Evolutionary conservation across 192 early-diverging fungal species (phyloP).

Genomic region (Podila clonocystis): DNA sequence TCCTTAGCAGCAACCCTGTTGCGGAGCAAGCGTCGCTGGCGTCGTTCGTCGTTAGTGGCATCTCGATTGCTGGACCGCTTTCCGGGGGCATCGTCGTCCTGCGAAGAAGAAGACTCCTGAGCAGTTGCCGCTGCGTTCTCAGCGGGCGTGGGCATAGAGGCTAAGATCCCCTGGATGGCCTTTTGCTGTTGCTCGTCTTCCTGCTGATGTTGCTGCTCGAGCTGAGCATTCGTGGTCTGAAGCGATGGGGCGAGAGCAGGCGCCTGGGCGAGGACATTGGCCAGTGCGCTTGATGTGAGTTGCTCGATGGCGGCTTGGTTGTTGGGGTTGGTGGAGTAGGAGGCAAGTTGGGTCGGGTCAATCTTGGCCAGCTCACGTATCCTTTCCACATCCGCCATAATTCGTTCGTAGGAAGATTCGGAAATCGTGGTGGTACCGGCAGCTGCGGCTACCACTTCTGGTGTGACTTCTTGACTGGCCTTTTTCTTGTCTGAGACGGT

Average conservation of each 20-base stretch:
- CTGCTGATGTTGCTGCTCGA: conserved; percentile 19
- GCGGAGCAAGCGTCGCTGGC: conserved; percentile 77
- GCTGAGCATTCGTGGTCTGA: conserved; percentile 22
- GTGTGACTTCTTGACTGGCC: conserved; percentile 11
- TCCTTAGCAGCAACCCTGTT: conserved; percentile 87
- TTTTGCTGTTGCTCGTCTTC: conserved; percentile 34
- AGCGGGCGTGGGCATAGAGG: conserved; percentile 7
- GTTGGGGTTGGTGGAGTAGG: conserved; percentile 49
- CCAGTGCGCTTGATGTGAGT: conserved; percentile 43
- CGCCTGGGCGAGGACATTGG: conserved; percentile 41
- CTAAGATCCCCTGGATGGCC: conserved; percentile 30
- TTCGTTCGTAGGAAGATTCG: conserved; percentile 30
- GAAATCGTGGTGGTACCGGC: conserved; percentile 24
- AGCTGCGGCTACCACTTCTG: not conserved
- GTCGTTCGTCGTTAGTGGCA: conserved; percentile 75
- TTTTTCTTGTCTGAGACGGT: not conserved
- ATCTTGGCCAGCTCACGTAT: conserved; percentile 46
- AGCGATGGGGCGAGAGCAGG: conserved; percentile 13
- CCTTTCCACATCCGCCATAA: conserved; percentile 45
- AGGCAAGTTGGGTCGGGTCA: conserved; percentile 38
- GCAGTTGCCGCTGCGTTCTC: conserved; percentile 4
- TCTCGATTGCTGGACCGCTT: conserved; percentile 40
- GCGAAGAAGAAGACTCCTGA: conserved; percentile 22
- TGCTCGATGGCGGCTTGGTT: conserved; percentile 48
- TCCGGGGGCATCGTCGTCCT: conserved; percentile 27